Percentiles rank a stretch among this genome's conserved stretches.
phyloP scores from a whole-genome alignment of 2,329 filamentous ascomycete species.

The Alternaria ethzedia region DNA sequence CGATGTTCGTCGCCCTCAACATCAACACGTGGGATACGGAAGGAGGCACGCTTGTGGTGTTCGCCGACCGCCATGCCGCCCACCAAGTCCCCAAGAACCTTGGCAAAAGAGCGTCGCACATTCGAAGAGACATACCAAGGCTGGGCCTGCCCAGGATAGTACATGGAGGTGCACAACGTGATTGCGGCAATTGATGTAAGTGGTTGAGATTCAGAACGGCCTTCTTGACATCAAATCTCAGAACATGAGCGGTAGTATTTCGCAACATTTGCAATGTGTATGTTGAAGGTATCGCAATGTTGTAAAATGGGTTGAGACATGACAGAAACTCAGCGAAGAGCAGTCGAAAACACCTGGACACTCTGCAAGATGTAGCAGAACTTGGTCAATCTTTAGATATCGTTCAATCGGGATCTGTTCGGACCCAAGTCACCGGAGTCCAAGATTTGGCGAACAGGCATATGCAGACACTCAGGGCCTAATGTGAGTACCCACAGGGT shows the following conservation, averaged over 20 bases:
- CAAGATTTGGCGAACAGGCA: background rate
- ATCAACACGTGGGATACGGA: background rate
- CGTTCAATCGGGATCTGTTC: background rate
- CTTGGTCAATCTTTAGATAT: background rate
- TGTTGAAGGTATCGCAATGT: background rate
- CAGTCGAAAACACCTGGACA: too few species aligned
- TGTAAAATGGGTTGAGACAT: background rate
- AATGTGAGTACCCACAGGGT: background rate
- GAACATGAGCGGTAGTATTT: background rate
- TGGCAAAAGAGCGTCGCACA: background rate
- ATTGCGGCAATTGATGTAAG: background rate
- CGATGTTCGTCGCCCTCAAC: background rate
- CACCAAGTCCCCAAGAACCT: background rate
- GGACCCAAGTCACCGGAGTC: background rate
- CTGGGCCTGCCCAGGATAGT: background rate
- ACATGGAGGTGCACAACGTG: background rate
- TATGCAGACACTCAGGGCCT: background rate
- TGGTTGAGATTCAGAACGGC: background rate
- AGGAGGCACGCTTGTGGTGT: background rate
- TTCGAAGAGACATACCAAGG: background rate
- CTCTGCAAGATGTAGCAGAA: background rate
- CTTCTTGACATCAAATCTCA: background rate
- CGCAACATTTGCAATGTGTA: background rate
- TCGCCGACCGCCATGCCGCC: background rate
- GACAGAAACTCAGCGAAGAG: background rate